Base-by-base conservation (phyloP, 768 basidiomycete species). In the Mycena rosella region DNA sequence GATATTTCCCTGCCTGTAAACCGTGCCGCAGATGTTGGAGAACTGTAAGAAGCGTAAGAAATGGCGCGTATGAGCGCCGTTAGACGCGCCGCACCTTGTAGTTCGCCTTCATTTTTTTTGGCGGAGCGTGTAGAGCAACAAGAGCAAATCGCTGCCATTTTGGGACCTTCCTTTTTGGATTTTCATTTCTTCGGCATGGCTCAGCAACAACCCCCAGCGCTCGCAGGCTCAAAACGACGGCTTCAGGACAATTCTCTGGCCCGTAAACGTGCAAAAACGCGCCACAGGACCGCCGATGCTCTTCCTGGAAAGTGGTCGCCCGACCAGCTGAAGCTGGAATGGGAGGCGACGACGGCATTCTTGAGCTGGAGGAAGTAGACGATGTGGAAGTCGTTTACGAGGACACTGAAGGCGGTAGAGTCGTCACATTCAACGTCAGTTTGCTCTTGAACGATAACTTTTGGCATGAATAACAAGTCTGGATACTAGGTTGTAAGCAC, bases 1-100 rank as follows among this genome's bases (percentile, higher is more conserved):
- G 20, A 99, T 85, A 74, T 98, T 99, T 29, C 98, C 98, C 74
- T 98, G 95, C 45, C 88, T 85, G 79, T 98, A 98, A 10, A 99
- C 97, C 0, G 97, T 98, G 7, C 97, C 97, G 70, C 95, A 96
- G 36, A 99, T 87, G 80, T 98, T 99, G 65, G 93, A 92, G 76
- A 96, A 96, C 94, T 95, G 67, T 7, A 26, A 54, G 18, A 34
- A 68, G 22, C 60, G 68, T 69, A 47, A 65, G 49, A 56, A 51
- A 14, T 47, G 44, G 44, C 48, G 20, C 0, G 29, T 27, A 10
- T 20, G 53, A 53, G 54, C n/a, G n/a, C 60, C 38, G 10, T 38
- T 63, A 58, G 18, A 40, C 63, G 52, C 45, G 30, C 70, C 72
- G 64, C 66, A 88, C 91, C 85, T 91, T 89, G 82, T 87, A 93